Evolutionary conservation across 345 rosid species (phyloP).

Genomic region (Stellera chamaejasme): DNA sequence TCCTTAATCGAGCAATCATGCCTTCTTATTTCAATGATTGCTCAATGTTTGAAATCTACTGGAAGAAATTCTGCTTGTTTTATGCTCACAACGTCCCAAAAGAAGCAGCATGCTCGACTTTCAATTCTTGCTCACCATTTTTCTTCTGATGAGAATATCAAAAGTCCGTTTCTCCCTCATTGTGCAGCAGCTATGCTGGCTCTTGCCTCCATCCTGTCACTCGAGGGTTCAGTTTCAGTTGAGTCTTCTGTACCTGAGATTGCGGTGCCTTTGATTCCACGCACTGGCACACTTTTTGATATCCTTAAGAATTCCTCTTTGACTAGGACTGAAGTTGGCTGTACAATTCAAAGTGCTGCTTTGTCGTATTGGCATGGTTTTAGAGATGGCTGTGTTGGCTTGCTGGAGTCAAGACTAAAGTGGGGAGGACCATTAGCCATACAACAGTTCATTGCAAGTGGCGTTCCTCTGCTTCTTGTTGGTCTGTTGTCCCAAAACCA

Average conservation of each 20-base stretch:
- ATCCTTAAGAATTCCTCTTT: conserved; percentile 46
- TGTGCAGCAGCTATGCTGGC: conserved; percentile 92
- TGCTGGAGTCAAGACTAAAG: conserved; percentile 72
- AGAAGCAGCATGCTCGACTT: conserved; percentile 78
- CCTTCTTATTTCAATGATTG: conserved; percentile 63
- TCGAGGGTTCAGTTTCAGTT: conserved; percentile 69
- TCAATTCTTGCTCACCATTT: conserved; percentile 62
- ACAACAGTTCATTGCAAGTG: conserved; percentile 81
- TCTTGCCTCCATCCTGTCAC: conserved; percentile 84
- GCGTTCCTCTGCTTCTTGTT: conserved; percentile 66
- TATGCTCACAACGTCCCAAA: conserved; percentile 82
- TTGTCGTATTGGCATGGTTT: conserved; percentile 86
- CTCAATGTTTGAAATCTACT: conserved; percentile 74
- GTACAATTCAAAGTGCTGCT: conserved; percentile 17
- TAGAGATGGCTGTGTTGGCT: conserved; percentile 87
- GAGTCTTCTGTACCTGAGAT: conserved; percentile 70
- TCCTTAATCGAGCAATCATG: conserved; percentile 54
- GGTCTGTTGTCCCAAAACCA: conserved; percentile 45
- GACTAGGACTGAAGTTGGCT: conserved; percentile 29
- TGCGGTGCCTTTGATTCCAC: conserved; percentile 86
- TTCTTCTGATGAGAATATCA: conserved; percentile 56
- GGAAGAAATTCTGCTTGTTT: conserved; percentile 83
- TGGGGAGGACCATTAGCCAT: conserved; percentile 84
- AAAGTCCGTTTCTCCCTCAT: conserved; percentile 49
- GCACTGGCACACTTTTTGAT: conserved; percentile 67